phyloP scores from a whole-genome alignment of 495 filamentous ascomycete species.

The Aspergillus bridgeri region DNA sequence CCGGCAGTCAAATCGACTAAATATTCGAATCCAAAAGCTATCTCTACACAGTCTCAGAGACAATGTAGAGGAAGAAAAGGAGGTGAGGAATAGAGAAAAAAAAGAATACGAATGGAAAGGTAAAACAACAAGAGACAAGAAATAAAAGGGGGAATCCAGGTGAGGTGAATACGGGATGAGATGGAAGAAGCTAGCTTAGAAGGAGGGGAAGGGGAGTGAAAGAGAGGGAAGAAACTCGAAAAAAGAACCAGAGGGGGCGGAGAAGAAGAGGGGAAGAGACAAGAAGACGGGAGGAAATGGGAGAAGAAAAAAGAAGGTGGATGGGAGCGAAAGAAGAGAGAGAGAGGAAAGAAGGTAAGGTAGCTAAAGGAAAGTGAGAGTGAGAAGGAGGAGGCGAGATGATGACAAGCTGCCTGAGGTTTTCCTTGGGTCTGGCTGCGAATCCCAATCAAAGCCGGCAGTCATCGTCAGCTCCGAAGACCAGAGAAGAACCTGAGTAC shows the following conservation, averaged over 20 bases:
- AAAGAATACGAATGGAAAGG: slow-evolving; percentile 26
- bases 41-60: slow-evolving; percentile 9
- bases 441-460: neutral
- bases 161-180: slow-evolving; percentile 18
- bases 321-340: slow-evolving; percentile 28
- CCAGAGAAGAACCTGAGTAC: neutral
- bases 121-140: slow-evolving; percentile 14
- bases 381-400: slow-evolving; percentile 1
- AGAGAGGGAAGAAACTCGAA: slow-evolving; percentile 18
- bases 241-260: slow-evolving; percentile 12
- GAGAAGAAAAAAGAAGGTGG: slow-evolving; percentile 23
- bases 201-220: slow-evolving; percentile 18
- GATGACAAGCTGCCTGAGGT: neutral
- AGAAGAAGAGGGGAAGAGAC: slow-evolving; percentile 20
- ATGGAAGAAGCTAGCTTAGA: neutral
- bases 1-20: neutral
- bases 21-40: slow-evolving; percentile 14
- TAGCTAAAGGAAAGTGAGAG: too few species aligned
- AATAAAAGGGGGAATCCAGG: slow-evolving; percentile 21
- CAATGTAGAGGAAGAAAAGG: slow-evolving; percentile 32
- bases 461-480: neutral
- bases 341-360: slow-evolving; percentile 20
- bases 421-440: too few species aligned
- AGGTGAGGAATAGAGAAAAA: slow-evolving; percentile 27
- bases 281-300: slow-evolving; percentile 15